Conservation (phyloP, 2,329 filamentous ascomycete species). For the Capronia epimyces region DNA sequence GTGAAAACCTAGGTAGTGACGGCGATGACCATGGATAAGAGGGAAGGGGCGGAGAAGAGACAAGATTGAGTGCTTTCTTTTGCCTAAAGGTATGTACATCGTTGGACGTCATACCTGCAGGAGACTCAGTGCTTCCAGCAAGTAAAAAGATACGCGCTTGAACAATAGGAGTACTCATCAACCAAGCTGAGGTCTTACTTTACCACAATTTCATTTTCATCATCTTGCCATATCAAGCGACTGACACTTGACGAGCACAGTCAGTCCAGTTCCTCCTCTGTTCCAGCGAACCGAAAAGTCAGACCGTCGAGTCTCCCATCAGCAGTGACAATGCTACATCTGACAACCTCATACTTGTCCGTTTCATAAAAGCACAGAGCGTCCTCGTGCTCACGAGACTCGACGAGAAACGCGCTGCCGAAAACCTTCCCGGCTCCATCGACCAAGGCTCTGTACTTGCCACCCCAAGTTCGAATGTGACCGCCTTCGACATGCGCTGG, state of each 20-base stretch:
- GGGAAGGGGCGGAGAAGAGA: too few species aligned
- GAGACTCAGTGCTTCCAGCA: too few species aligned
- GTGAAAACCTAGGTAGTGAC: too few species aligned
- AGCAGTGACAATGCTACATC: slow-evolving; percentile 32
- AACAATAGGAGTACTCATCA: too few species aligned
- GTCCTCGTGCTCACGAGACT: slow-evolving; percentile 33
- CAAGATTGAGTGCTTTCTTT: too few species aligned
- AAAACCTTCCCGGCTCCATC: slow-evolving; percentile 30
- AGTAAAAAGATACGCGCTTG: too few species aligned
- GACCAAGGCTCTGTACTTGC: slow-evolving; percentile 39
- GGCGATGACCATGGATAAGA: too few species aligned
- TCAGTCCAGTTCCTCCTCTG: slow-evolving; percentile 4
- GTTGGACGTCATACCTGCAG: too few species aligned
- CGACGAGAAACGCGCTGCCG: slow-evolving; percentile 34
- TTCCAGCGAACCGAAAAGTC: slow-evolving; percentile 18
- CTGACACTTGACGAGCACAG: not conserved
- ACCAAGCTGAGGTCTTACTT: too few species aligned
- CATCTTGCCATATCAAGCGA: too few species aligned
- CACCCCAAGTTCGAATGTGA: slow-evolving; percentile 35
- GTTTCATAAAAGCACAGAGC: slow-evolving; percentile 37
- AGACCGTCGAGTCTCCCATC: slow-evolving; percentile 10
- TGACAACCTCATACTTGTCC: slow-evolving; percentile 37
- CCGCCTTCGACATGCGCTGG: slow-evolving; percentile 34
- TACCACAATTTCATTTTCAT: too few species aligned
- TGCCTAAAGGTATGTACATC: too few species aligned